These are phyloP conservation scores for Colletotrichum sp. DNA, from an alignment of 2,329 filamentous ascomycete genomes.

Conservation along the genomic window DNA sequence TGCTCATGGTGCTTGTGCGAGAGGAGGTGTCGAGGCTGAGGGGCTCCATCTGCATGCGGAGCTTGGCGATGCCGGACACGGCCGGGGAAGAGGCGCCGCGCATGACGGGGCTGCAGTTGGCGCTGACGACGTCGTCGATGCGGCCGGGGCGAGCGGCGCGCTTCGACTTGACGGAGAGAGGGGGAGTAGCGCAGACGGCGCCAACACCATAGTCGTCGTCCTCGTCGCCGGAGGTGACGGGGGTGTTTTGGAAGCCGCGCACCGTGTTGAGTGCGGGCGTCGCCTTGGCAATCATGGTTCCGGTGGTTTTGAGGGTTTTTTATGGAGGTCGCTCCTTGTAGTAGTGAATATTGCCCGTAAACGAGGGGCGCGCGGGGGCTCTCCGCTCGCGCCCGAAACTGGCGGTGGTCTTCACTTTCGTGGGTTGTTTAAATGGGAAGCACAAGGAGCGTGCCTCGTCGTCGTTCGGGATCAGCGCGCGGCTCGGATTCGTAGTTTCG, in stretches of 20 bases:
- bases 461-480: slow-evolving; percentile 64
- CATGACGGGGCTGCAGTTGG: slow-evolving; percentile 67
- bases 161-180: slow-evolving; percentile 24
- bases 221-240: slow-evolving; percentile 61
- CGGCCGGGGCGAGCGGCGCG: slow-evolving; percentile 42
- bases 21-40: slow-evolving; percentile 68
- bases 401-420: slow-evolving; percentile 13
- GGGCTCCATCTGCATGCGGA: slow-evolving; percentile 82
- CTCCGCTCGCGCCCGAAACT: slow-evolving; percentile 15
- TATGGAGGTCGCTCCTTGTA: slow-evolving; percentile 14
- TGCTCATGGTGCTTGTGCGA: slow-evolving; percentile 59
- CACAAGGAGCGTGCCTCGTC: slow-evolving; percentile 52
- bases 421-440: slow-evolving; percentile 14
- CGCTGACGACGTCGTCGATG: slow-evolving; percentile 64
- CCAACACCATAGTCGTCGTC: slow-evolving; percentile 54
- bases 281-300: slow-evolving; percentile 51
- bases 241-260: slow-evolving; percentile 62
- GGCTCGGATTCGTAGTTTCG: slow-evolving; percentile 55
- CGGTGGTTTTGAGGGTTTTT: neutral
- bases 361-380: slow-evolving; percentile 18
- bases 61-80: slow-evolving; percentile 78
- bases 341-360: slow-evolving; percentile 33
- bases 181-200: slow-evolving; percentile 23
- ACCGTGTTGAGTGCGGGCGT: slow-evolving; percentile 58
- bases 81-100: slow-evolving; percentile 58